phyloP scores from a whole-genome alignment of 495 filamentous ascomycete species.

The Aspergillus steynii region DNA sequence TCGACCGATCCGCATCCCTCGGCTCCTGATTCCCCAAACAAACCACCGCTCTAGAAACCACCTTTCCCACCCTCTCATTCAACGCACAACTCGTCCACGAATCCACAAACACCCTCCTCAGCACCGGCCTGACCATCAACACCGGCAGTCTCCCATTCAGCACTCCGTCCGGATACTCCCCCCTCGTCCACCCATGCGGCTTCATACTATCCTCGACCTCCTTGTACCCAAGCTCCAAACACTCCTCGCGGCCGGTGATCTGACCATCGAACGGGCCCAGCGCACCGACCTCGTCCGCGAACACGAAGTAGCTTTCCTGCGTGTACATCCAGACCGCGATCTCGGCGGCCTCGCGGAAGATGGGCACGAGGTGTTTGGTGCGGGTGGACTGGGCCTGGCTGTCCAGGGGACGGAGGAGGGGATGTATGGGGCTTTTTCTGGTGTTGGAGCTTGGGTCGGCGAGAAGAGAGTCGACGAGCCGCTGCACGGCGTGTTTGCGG shows the following conservation, averaged over 20 bases:
- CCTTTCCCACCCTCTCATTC: not conserved
- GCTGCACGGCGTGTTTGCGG: not conserved
- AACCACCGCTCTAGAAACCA: not conserved
- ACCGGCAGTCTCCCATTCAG: not conserved
- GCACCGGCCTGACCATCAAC: not conserved
- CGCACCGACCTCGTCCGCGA: not conserved
- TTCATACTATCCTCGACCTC: not conserved
- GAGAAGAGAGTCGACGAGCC: not conserved
- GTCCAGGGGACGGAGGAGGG: not conserved
- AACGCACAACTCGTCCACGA: not conserved
- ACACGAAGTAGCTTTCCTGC: not conserved
- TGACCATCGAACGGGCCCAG: not conserved
- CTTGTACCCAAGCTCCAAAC: not conserved
- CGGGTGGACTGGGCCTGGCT: not conserved
- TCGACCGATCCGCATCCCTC: not conserved
- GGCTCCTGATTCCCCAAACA: not conserved
- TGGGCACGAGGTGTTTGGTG: not conserved
- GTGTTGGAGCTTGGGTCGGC: not conserved
- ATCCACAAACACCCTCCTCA: not conserved
- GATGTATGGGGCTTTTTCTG: not conserved
- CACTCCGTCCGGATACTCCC: not conserved
- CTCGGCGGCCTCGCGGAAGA: not conserved
- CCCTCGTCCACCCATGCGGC: not conserved
- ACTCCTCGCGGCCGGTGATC: not conserved
- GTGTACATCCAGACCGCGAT: not conserved